Conservation (phyloP, 2,329 filamentous ascomycete species). For the Bimuria novae-zelandiae region DNA sequence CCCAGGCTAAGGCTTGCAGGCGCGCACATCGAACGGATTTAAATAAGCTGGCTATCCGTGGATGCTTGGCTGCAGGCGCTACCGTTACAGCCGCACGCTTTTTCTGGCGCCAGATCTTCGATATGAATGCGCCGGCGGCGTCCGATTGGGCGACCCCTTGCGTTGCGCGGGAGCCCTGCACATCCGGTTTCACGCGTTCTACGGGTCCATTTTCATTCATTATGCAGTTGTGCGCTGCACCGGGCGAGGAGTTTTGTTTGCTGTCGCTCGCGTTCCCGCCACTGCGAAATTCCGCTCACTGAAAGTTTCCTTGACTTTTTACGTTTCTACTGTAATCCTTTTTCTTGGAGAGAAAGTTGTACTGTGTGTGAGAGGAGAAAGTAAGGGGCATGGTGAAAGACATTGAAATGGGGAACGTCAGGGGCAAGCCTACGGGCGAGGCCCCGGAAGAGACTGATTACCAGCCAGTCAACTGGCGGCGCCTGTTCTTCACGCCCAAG, state of each 20-base stretch:
- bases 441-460: slow-evolving; percentile 39
- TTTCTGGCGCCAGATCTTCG: slow-evolving; percentile 15
- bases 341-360: too few species aligned
- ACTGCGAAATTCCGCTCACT: not conserved
- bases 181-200: slow-evolving; percentile 35
- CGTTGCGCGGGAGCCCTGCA: slow-evolving; percentile 20
- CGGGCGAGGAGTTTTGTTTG: not conserved
- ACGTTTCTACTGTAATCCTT: not conserved
- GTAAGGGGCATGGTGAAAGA: slow-evolving; percentile 24
- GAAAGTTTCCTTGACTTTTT: not conserved
- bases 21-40: not conserved
- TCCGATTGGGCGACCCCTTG: slow-evolving; percentile 25
- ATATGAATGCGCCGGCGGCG: not conserved
- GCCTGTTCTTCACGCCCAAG: slow-evolving; percentile 38
- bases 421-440: slow-evolving; percentile 21
- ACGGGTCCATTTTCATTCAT: slow-evolving; percentile 21
- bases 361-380: too few species aligned
- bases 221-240: slow-evolving; percentile 4
- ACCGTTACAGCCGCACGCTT: too few species aligned
- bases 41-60: not conserved
- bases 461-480: slow-evolving; percentile 40
- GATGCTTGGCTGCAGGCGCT: too few species aligned
- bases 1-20: not conserved
- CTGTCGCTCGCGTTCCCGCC: not conserved
- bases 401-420: slow-evolving; percentile 38